Percentiles rank a stretch among this genome's conserved stretches.
phyloP scores from a whole-genome alignment of 2,329 filamentous ascomycete genomes.

The Echinosphaeria canescens region DNA sequence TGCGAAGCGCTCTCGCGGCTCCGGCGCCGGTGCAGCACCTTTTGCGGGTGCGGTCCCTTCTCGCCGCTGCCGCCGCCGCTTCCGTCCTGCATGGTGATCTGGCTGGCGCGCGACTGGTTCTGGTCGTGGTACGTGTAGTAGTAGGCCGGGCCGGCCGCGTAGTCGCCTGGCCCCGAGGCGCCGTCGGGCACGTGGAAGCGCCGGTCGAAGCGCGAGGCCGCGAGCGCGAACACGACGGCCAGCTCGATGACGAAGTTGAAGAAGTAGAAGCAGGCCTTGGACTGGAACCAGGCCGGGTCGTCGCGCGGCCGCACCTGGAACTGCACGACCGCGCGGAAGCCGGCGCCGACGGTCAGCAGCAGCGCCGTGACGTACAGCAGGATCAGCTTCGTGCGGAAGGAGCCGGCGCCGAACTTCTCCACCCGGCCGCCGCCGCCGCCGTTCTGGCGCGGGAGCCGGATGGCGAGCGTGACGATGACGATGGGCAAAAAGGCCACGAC shows the following conservation, averaged over 20 bases:
- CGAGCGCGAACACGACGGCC: slow-evolving; percentile 44
- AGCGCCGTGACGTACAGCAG: slow-evolving; percentile 36
- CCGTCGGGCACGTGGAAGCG: slow-evolving; percentile 59
- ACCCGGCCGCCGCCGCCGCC: no score
- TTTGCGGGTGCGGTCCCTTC: no score
- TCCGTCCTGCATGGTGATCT: neutral
- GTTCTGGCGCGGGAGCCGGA: slow-evolving; percentile 19
- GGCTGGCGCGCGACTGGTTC: neutral
- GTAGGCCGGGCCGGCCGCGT: slow-evolving; percentile 10
- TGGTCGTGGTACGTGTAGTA: no score
- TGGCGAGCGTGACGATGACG: slow-evolving; percentile 24
- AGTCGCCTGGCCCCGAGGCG: slow-evolving; percentile 32
- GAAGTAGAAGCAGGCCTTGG: slow-evolving; percentile 53
- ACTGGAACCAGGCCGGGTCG: slow-evolving; percentile 47
- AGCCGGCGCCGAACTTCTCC: slow-evolving; percentile 45
- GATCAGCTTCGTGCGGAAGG: slow-evolving; percentile 41
- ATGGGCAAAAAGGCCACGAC: slow-evolving; percentile 45
- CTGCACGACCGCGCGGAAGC: slow-evolving; percentile 39
- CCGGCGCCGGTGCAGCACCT: no score
- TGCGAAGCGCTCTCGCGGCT: no score
- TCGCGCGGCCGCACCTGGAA: slow-evolving; percentile 26
- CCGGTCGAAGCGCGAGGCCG: slow-evolving; percentile 46
- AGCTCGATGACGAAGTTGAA: slow-evolving; percentile 64
- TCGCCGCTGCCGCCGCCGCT: neutral
- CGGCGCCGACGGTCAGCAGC: slow-evolving; percentile 45